Evolutionary conservation across 768 basidiomycete genomes (phyloP).

Genomic region (Pulveroboletus sp.): DNA sequence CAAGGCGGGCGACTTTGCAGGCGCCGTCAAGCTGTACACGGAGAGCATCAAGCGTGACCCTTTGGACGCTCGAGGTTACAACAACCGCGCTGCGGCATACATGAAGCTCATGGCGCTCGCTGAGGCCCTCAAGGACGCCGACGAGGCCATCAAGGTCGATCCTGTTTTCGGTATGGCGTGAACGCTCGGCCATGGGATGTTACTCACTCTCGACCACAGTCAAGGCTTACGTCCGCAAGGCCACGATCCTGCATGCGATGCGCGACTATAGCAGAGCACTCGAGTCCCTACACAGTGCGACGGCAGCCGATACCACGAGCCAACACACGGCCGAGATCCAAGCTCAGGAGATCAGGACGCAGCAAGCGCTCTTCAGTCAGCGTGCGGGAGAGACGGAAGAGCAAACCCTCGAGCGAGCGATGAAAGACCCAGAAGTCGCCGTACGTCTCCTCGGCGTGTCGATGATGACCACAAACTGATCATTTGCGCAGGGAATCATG

Average conservation of each 20-base stretch:
- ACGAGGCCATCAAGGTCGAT: slow-evolving; percentile 90
- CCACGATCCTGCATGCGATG: slow-evolving; percentile 82
- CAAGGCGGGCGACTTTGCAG: slow-evolving; percentile 89
- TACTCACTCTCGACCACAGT: slow-evolving; percentile 36
- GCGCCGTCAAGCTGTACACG: slow-evolving; percentile 86
- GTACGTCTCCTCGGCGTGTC: slow-evolving; percentile 42
- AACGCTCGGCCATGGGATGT: not conserved
- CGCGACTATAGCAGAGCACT: slow-evolving; percentile 87
- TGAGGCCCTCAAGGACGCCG: slow-evolving; percentile 93
- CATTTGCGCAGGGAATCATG: slow-evolving; percentile 64
- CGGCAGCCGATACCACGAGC: slow-evolving; percentile 71
- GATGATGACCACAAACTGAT: slow-evolving; percentile 4
- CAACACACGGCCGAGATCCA: slow-evolving; percentile 84
- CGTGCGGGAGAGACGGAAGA: slow-evolving; percentile 86
- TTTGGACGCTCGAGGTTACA: slow-evolving; percentile 86
- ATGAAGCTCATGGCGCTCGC: slow-evolving; percentile 91
- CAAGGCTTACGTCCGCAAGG: slow-evolving; percentile 95
- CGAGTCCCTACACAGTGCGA: slow-evolving; percentile 74
- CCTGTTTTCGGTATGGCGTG: slow-evolving; percentile 72
- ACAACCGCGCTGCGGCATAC: slow-evolving; percentile 97
- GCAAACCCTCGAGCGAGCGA: slow-evolving; percentile 87
- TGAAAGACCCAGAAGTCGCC: slow-evolving; percentile 95
- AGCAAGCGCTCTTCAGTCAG: slow-evolving; percentile 74
- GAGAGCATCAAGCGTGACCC: slow-evolving; percentile 98
- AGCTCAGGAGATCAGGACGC: slow-evolving; percentile 73